phyloP scores from a whole-genome alignment of 2,329 filamentous ascomycete genomes.

The Pseudofabraea citricarpa region DNA sequence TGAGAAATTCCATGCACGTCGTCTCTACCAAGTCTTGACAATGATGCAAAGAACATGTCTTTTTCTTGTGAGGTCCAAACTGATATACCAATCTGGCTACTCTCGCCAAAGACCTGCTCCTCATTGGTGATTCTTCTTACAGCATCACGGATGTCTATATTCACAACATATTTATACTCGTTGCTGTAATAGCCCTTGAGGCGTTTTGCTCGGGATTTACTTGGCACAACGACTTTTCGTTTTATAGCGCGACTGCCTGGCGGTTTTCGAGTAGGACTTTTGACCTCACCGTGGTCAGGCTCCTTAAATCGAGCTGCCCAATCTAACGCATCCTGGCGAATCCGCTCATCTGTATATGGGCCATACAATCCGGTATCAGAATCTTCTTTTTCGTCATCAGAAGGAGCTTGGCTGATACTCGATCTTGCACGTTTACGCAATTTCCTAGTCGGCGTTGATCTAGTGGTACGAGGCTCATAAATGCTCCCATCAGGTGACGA shows the following conservation, averaged over 20 bases:
- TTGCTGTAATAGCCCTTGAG: constrained; percentile 40
- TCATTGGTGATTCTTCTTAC: constrained; percentile 25
- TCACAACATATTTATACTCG: constrained; percentile 45
- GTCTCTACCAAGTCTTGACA: constrained; percentile 60
- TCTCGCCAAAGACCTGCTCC: constrained; percentile 26
- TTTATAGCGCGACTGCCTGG: constrained; percentile 10
- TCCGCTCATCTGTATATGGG: constrained; percentile 5
- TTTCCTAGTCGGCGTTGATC: too few species aligned
- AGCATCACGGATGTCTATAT: constrained; percentile 53
- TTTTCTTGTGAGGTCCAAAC: constrained; percentile 72
- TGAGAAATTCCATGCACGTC: constrained; percentile 57
- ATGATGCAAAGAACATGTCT: constrained; percentile 57
- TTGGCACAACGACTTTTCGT: constrained; percentile 13
- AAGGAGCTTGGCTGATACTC: too few species aligned
- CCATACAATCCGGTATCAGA: neutral
- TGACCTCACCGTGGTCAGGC: constrained; percentile 18
- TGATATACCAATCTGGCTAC: constrained; percentile 63
- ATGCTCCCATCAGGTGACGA: constrained; percentile 9
- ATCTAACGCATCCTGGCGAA: constrained; percentile 11
- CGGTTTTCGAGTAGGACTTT: constrained; percentile 11
- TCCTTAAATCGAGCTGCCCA: constrained; percentile 24
- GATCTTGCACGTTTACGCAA: too few species aligned
- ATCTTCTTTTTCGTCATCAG: neutral
- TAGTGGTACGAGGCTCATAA: neutral
- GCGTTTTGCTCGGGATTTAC: constrained; percentile 20